Base-by-base conservation (phyloP, 176 grass and related monocot genomes). In the Triticum aestivum region DNA sequence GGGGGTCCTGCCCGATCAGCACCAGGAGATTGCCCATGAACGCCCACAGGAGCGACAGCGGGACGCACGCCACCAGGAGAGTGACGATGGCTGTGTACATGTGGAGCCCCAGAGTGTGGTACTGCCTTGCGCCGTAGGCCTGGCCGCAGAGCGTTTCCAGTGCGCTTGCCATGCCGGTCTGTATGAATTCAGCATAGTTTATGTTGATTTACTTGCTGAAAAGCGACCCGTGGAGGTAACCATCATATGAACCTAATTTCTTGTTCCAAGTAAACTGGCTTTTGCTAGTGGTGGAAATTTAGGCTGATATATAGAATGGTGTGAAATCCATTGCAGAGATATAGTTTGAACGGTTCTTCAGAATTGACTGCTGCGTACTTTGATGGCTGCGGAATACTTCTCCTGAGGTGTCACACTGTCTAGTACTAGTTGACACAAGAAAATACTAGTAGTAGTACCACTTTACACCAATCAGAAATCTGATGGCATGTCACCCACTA, bases 131-230 rank as follows among this genome's bases (percentile, higher is more conserved):
- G 12, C 94, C 94, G 26, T 92, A 97, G 30, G 94, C 94, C 80
- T 97, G 94, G 24, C 94, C 94, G 11, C 92, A 97, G 8, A 97
- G 90, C 35, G 92, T 97, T 65, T 97, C 95, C 66, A 97, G 52
- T 26, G 88, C 92, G 69, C 93, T 87, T 63, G 91, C 93, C 91
- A 95, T 89, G 79, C 93, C 93, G 47, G 90, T 51, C 89, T 98
- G 88, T 79, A 42, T 66, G 13, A 13, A 56, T 23, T 33, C 72
- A 74, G 54, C 9, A 56, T 56, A 54, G 5, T 24, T 33, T 6
- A 75, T 66, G 73, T 69, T 68, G 30, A 18, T 33, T 33, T 61
- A 80, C 11, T 65, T 6, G 15, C 41, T 42, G 41, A 42, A 39
- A 41, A 84, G 17, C 12, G 11, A 73, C 30, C 38, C 15, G 20